Evolutionary conservation across 768 basidiomycete genomes (phyloP).

Genomic region (Rhodocollybia butyracea): DNA sequence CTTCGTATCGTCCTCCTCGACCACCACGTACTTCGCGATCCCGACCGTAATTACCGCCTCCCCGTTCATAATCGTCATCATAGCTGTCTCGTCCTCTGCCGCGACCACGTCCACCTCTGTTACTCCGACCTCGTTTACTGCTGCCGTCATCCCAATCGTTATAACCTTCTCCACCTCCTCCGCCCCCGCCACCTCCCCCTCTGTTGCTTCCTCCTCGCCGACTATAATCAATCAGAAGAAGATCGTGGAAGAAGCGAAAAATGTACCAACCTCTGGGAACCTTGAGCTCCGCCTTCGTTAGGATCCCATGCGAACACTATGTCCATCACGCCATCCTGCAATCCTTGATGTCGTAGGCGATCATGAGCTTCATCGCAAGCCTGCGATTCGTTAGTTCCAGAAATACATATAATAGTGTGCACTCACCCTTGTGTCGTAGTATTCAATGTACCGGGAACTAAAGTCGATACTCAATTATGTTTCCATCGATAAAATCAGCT

Average conservation of each 20-base stretch:
- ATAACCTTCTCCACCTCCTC: slow-evolving; percentile 29
- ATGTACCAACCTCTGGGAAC: slow-evolving; percentile 33
- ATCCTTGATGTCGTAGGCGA: slow-evolving; percentile 69
- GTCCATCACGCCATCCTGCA: slow-evolving; percentile 87
- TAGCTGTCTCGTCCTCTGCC: slow-evolving; percentile 41
- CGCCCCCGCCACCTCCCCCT: slow-evolving; percentile 12
- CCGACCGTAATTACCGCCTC: slow-evolving; percentile 45
- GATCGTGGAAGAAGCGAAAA: neutral
- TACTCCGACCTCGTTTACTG: slow-evolving; percentile 31
- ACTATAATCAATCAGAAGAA: neutral
- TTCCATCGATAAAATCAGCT: neutral
- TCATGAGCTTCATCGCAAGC: slow-evolving; percentile 80
- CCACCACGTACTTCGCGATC: slow-evolving; percentile 45
- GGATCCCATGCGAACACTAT: slow-evolving; percentile 85
- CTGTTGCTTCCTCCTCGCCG: slow-evolving; percentile 15
- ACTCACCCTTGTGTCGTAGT: slow-evolving; percentile 82
- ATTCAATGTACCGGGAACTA: slow-evolving; percentile 92
- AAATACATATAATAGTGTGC: neutral
- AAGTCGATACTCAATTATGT: neutral
- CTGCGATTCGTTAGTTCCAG: slow-evolving; percentile 29
- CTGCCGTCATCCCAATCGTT: slow-evolving; percentile 46
- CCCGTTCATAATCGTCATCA: slow-evolving; percentile 45
- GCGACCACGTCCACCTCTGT: slow-evolving; percentile 32
- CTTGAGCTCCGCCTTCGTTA: slow-evolving; percentile 48
- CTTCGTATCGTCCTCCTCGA: slow-evolving; percentile 37